A percentile compares a stretch with the other conserved stretches of the same genome.
phyloP scores from a whole-genome alignment of 495 filamentous ascomycete genomes.

The Penicillium taxi region DNA sequence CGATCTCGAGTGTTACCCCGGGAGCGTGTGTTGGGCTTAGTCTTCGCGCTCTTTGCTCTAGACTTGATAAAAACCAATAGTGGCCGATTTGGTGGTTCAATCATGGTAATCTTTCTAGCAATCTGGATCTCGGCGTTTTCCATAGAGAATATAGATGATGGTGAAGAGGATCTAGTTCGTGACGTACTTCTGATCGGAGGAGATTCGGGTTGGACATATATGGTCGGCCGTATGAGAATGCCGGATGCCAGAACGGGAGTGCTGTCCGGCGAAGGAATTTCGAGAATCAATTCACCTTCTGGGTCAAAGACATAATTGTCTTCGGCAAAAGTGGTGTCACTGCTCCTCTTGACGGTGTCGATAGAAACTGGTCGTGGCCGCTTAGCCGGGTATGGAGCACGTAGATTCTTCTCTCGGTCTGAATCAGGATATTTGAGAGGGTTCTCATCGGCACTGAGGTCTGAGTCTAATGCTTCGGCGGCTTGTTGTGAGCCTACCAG shows the following conservation, averaged over 20 bases:
- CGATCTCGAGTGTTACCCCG: conserved; percentile 15
- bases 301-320: conserved; percentile 31
- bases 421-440: conserved; percentile 21
- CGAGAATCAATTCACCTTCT: conserved; percentile 34
- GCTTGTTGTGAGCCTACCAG: conserved; percentile 23
- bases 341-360: conserved; percentile 37
- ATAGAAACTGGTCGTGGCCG: conserved; percentile 31
- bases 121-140: conserved; percentile 32
- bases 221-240: conserved; percentile 26
- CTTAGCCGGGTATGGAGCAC: conserved; percentile 20
- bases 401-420: conserved; percentile 19
- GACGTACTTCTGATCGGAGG: conserved; percentile 5
- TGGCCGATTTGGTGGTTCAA: conserved; percentile 28
- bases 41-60: conserved; percentile 11
- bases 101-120: conserved; percentile 30
- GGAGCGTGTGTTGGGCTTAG: conserved; percentile 9
- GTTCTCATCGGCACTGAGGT: conserved; percentile 26
- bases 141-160: conserved; percentile 26
- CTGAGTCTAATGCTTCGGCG: conserved; percentile 23
- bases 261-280: conserved; percentile 29
- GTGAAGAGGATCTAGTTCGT: conserved; percentile 24
- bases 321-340: conserved; percentile 26
- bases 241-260: conserved; percentile 26
- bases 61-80: conserved; percentile 32
- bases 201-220: conserved; percentile 27